Conservation (phyloP, 805 yeast species). For the Candida khao-thaluensis region DNA sequence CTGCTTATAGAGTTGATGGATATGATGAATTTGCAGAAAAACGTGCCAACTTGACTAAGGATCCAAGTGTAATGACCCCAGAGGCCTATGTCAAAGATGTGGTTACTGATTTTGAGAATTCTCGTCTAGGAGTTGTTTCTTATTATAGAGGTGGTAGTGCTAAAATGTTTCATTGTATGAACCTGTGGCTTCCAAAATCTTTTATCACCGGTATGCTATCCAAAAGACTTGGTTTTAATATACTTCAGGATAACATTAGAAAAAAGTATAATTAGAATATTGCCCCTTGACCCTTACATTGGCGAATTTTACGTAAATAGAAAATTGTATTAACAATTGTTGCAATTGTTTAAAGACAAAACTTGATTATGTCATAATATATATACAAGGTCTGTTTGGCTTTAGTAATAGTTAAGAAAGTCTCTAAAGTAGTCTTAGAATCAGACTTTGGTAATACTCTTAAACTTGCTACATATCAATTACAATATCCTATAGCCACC, state of each 20-base stretch:
- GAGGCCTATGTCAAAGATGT: slow-evolving; percentile 5
- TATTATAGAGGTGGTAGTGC: slow-evolving; percentile 2
- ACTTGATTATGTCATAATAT: no score
- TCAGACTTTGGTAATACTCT: slow-evolving; percentile 81
- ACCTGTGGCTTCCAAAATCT: no score
- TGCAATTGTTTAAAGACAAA: no score
- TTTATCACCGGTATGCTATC: no score
- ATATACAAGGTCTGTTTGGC: slow-evolving; percentile 45
- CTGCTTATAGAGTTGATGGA: slow-evolving; percentile 4
- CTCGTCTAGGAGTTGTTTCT: background rate
- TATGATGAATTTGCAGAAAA: background rate
- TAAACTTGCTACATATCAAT: slow-evolving; percentile 69
- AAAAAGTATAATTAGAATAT: no score
- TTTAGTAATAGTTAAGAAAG: slow-evolving; percentile 79
- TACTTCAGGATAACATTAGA: no score
- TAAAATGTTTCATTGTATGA: slow-evolving; percentile 15
- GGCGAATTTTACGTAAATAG: no score
- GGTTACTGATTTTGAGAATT: slow-evolving; percentile 5
- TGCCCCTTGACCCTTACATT: no score
- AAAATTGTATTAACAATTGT: no score
- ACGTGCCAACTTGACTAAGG: background rate
- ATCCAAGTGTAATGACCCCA: no score
- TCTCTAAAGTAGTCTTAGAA: slow-evolving; percentile 82
- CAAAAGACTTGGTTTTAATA: no score
- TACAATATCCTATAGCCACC: slow-evolving; percentile 88